Conservation (phyloP, 192 early-diverging fungal species). For the Rhizophagus sp. region DNA sequence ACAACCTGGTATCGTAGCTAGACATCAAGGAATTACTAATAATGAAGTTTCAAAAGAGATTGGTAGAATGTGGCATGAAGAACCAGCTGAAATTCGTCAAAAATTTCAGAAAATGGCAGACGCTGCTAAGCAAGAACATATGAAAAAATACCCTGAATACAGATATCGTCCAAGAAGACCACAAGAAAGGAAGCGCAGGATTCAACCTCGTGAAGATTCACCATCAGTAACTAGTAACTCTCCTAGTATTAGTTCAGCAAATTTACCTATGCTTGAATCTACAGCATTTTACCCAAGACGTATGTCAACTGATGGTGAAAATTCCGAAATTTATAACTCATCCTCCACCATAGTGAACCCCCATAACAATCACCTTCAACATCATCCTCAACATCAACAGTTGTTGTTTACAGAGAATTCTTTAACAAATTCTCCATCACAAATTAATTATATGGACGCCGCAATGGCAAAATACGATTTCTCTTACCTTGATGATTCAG, state of each 20-base stretch:
- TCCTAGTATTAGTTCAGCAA: not conserved
- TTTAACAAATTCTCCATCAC: not conserved
- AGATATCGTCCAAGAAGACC: constrained; percentile 22
- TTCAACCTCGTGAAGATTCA: constrained; percentile 12
- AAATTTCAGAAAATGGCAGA: constrained; percentile 31
- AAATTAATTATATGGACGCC: not conserved
- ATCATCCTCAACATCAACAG: constrained; percentile 14
- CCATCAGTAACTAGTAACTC: not conserved
- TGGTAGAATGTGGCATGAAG: constrained; percentile 35
- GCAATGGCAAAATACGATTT: constrained; percentile 15
- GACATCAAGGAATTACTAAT: constrained; percentile 30
- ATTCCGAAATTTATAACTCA: constrained; percentile 1
- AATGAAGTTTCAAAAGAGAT: constrained; percentile 35
- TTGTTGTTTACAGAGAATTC: constrained; percentile 2
- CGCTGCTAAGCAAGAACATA: constrained; percentile 30
- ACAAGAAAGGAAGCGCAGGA: constrained; percentile 18
- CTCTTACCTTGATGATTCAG: not conserved
- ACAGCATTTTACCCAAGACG: not conserved
- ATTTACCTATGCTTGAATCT: constrained; percentile 3
- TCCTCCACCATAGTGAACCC: not conserved
- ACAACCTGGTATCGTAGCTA: constrained; percentile 24
- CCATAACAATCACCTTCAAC: not conserved
- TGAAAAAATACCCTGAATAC: constrained; percentile 34
- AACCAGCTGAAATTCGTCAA: constrained; percentile 18
- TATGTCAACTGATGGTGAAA: constrained; percentile 18